Evolutionary conservation across 2,329 filamentous ascomycete genomes (phyloP), one percentile per base, ranked within the genome.

Genomic region (Penicillium verrucosum): DNA sequence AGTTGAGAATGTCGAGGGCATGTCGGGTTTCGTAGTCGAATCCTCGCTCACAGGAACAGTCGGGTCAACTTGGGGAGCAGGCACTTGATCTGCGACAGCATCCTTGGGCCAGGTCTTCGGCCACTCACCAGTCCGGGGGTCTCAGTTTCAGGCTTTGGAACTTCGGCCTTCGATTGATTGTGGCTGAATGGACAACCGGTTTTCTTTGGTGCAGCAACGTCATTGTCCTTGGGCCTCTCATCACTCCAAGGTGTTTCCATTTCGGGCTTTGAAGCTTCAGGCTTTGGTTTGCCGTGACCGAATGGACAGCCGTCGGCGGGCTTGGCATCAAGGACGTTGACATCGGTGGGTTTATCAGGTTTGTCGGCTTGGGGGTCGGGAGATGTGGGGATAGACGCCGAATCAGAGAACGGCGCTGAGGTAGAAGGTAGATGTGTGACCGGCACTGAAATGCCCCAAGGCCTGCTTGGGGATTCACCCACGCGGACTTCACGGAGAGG

Each of bases 361-460:
- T 55, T 59, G 25, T 60, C 59, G 34, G 56, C 54, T 18, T 66
- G 59, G 25, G 61, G 61, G 12, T 64, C 58, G 8, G 61, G 51
- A 29, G 61, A 57, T 10, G 59, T 60, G 4, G 63, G 57, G 14
- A 56, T 60, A 42, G 65, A 61, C 34, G 60, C 65, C 3, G 57
- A 51, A 56, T 55, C 42, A 60, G 66, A 37, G 65, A 70, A 49
- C 61, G 69, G 67, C 56, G 60, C 65, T 25, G 71, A 66, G 42
- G 69, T 63, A 45, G 71, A 65, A 18, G 61, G 57, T 38, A 61
- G 59, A 48, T 64, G 61, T 59, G 82, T 79, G 37, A 84, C 73
- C 3, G 92, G 92, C 0, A 97, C 87, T 5, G 85, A 85, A 51
- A 97, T 96, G 6, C 92, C 92, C 92, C 92, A 97, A 14, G 93